A percentile compares a stretch with the other conserved stretches of the same genome.
phyloP scores from a whole-genome alignment of 2,329 filamentous ascomycete species.

The Monosporascus sp. region DNA sequence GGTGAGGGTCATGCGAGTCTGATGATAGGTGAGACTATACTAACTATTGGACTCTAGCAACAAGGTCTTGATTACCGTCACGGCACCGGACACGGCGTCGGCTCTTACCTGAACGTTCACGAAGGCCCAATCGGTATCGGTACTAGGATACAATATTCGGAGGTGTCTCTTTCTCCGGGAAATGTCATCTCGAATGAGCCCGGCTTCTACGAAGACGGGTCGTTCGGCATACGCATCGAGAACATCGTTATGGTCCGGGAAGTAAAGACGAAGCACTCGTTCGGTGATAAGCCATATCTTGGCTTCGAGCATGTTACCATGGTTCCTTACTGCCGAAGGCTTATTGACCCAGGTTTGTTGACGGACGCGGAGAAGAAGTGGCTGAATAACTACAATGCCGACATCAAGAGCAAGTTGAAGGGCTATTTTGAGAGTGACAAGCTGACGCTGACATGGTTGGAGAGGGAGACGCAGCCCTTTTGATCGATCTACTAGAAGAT shows the following conservation, averaged over 20 bases:
- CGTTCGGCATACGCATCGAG: slow-evolving; percentile 93
- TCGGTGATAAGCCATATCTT: slow-evolving; percentile 89
- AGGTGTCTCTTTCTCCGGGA: slow-evolving; percentile 82
- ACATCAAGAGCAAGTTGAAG: slow-evolving; percentile 78
- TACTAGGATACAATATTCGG: slow-evolving; percentile 83
- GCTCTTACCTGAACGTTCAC: slow-evolving; percentile 93
- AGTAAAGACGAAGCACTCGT: slow-evolving; percentile 78
- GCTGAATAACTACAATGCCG: slow-evolving; percentile 79
- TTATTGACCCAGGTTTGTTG: slow-evolving; percentile 72
- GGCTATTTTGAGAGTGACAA: slow-evolving; percentile 69
- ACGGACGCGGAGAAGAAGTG: slow-evolving; percentile 72
- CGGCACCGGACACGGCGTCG: slow-evolving; percentile 92
- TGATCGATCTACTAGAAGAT: slow-evolving; percentile 15
- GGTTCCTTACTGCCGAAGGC: slow-evolving; percentile 86
- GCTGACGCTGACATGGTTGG: slow-evolving; percentile 71
- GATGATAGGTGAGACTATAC: background rate
- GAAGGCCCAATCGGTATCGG: slow-evolving; percentile 97
- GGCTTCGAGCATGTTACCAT: slow-evolving; percentile 97
- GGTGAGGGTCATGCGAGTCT: slow-evolving; percentile 45
- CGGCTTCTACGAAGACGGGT: slow-evolving; percentile 93
- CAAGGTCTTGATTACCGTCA: slow-evolving; percentile 92
- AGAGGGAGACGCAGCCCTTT: slow-evolving; percentile 74
- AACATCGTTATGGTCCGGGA: slow-evolving; percentile 91
- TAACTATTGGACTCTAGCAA: slow-evolving; percentile 31
- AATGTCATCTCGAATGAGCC: slow-evolving; percentile 97